phyloP scores from a whole-genome alignment of 768 basidiomycete genomes.

The Suillus paluster region DNA sequence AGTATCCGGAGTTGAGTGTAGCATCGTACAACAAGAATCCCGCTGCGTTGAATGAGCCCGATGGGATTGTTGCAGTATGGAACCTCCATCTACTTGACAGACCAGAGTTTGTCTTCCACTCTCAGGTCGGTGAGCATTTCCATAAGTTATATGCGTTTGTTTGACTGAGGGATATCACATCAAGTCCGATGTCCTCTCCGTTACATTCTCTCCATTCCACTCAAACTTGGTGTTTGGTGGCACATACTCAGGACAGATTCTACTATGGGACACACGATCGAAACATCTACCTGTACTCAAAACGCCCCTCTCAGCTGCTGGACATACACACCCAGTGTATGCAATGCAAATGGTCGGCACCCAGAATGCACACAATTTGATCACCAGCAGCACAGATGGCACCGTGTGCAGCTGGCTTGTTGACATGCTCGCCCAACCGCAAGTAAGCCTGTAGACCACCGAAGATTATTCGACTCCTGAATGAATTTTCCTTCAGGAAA shows the following conservation, averaged over 20 bases:
- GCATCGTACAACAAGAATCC: constrained; percentile 99
- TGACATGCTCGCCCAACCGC: constrained; percentile 98
- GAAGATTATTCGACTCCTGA: background rate
- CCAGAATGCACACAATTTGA: constrained; percentile 97
- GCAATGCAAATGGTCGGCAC: constrained; percentile 99
- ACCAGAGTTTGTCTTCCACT: constrained; percentile 98
- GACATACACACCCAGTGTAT: constrained; percentile 98
- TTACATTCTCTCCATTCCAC: constrained; percentile 97
- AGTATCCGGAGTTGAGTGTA: constrained; percentile 96
- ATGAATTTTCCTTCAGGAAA: constrained; percentile 64
- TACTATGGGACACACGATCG: constrained; percentile 97
- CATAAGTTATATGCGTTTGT: background rate
- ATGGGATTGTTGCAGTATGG: constrained; percentile 97
- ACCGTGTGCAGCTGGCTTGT: constrained; percentile 97
- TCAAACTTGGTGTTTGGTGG: constrained; percentile 97
- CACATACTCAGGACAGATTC: constrained; percentile 98
- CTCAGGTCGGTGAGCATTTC: constrained; percentile 67
- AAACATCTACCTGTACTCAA: constrained; percentile 96
- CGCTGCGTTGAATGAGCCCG: constrained; percentile 90
- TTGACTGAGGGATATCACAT: constrained; percentile 15
- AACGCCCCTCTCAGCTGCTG: constrained; percentile 93
- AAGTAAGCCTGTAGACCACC: constrained; percentile 51
- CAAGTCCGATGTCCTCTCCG: constrained; percentile 96
- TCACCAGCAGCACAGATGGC: constrained; percentile 96
- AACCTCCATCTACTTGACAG: constrained; percentile 93